Evolutionary conservation across 805 yeast species (phyloP), one percentile per base, ranked within the genome.

Genomic region (Metschnikowia henanensis): DNA sequence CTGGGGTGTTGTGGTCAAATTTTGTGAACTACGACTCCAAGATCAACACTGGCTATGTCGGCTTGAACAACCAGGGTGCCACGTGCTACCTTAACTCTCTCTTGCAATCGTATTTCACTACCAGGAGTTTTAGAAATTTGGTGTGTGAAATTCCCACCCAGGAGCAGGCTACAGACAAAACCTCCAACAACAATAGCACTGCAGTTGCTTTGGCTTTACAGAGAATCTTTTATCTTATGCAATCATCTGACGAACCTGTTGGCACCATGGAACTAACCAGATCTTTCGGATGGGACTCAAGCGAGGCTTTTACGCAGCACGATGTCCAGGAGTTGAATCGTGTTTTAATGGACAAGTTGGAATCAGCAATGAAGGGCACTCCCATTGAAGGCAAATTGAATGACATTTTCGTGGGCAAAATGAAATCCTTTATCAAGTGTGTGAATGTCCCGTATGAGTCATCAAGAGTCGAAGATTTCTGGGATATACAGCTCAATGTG

Each of bases 401-500:
- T 57, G 84, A 87, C 46, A 77, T 91, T 2, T 94, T 94, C 68
- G 98, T 94, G 13, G 99, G 98, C 9, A 90, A 87, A 64, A 94
- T 92, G 98, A 92, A 87, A 64, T 87, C 96, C 53, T 94, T 80
- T 60, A 87, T 94, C 57, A 86, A 89, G 62, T 94, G 99, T 67
- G 79, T 92, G 34, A 80, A 92, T 61, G 97, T 94, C 12, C 89
- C 91, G 40, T 94, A 88, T 62, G 98, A 94, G 67, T 85, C 95
- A 30, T 81, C 96, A 3, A 77, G 97, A 49, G 79, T 76, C 3
- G 99, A 94, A 64, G 98, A 94, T 60, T 94, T 87, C 59, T 94
- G 99, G 99, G 99, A 94, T 70, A 87, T 94, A 49, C 99, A 94
- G 65, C 72, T 94, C 48, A 94, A 94, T 58, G 99, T 94, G 19